These are phyloP conservation scores for Aspergillus vadensis DNA, from an alignment of 2,329 filamentous ascomycete species.

Conservation along the genomic window DNA sequence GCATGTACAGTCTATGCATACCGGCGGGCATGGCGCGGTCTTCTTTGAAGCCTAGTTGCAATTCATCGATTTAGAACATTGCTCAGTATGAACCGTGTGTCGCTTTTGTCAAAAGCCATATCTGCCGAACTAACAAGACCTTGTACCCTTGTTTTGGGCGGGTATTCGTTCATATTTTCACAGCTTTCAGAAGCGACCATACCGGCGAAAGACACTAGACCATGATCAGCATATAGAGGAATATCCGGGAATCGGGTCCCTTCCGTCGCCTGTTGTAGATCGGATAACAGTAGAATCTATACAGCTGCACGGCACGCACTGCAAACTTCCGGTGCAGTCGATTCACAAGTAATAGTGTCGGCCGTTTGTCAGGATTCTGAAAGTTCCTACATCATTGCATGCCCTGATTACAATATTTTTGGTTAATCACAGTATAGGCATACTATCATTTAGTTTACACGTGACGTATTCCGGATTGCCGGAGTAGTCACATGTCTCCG, in stretches of 20 bases:
- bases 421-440: too few species aligned
- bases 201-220: background rate
- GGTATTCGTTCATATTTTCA: background rate
- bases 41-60: constrained; percentile 27
- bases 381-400: too few species aligned
- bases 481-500: constrained; percentile 3
- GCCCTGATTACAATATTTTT: background rate
- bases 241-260: background rate
- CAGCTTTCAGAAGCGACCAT: background rate
- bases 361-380: too few species aligned
- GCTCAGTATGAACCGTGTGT: background rate
- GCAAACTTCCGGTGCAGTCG: background rate
- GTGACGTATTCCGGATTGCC: background rate
- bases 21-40: constrained; percentile 36
- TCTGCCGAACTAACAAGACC: background rate
- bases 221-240: background rate
- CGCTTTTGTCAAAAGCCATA: background rate
- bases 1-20: constrained; percentile 45
- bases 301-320: background rate
- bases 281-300: background rate
- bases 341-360: background rate
- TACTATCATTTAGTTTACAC: background rate
- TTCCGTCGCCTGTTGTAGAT: background rate
- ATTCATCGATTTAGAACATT: constrained; percentile 13
- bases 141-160: background rate